These are phyloP conservation scores for Viola pubescens DNA, from an alignment of 441 rosid species.

Conservation along the genomic window DNA sequence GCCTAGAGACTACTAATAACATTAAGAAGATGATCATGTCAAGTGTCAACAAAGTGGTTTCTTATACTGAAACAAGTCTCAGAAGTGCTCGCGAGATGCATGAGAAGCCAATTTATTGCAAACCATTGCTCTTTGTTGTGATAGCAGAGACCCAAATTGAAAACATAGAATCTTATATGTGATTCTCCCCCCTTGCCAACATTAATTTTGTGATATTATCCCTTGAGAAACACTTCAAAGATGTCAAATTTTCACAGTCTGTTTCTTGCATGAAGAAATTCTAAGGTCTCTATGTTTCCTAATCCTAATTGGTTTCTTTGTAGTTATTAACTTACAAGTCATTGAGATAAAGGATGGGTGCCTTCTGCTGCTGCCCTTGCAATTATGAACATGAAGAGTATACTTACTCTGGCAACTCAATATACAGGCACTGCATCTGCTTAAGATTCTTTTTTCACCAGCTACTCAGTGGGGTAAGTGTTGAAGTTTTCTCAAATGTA, in stretches of 20 bases:
- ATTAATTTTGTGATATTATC: background rate
- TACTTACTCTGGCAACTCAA: conserved; percentile 35
- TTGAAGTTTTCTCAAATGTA: background rate
- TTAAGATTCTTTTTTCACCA: conserved; percentile 42
- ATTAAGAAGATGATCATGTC: no score
- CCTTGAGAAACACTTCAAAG: background rate
- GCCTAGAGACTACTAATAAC: no score
- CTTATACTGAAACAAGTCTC: no score
- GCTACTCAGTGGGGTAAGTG: conserved; percentile 46
- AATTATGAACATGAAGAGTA: conserved; percentile 44
- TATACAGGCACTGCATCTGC: conserved; percentile 44
- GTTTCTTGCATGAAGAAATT: background rate
- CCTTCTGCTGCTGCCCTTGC: conserved; percentile 47
- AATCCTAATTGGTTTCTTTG: conserved; percentile 3
- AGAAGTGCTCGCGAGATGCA: no score
- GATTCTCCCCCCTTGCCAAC: background rate
- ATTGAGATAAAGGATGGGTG: conserved; percentile 33
- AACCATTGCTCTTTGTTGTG: no score
- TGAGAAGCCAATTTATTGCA: no score
- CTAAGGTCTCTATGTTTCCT: background rate
- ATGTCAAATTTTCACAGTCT: background rate
- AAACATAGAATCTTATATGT: background rate
- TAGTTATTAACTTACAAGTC: conserved; percentile 10
- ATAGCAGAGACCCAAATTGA: no score
- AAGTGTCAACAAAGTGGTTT: no score